A percentile compares a stretch with the other conserved stretches of the same genome.
These are phyloP conservation scores for Fusarium torreyae DNA, from an alignment of 2,329 filamentous ascomycete species.

Conservation along the genomic window DNA sequence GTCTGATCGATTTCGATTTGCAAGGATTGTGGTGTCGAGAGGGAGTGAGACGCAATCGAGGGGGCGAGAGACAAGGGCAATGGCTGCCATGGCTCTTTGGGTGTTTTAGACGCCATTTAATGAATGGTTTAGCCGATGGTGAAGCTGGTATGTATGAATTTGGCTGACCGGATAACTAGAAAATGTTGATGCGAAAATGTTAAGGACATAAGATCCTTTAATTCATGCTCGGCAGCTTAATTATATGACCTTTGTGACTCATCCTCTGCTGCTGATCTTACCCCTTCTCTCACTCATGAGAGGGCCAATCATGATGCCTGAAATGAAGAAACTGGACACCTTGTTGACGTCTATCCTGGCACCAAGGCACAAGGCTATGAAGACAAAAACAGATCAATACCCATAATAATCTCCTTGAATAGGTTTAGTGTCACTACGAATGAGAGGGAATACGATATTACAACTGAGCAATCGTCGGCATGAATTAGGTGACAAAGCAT, in stretches of 20 bases:
- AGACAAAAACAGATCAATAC: too few relatives aligned
- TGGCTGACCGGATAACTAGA: background rate
- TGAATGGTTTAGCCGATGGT: accelerated
- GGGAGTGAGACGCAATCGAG: constrained; percentile 1
- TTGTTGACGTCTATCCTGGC: too few relatives aligned
- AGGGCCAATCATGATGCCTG: too few relatives aligned
- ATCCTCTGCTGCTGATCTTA: background rate
- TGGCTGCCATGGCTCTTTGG: background rate
- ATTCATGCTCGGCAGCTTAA: too few relatives aligned
- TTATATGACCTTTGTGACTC: background rate
- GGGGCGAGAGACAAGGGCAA: background rate
- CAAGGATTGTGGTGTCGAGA: constrained; percentile 6
- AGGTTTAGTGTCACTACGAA: too few relatives aligned
- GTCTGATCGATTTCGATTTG: constrained; percentile 24
- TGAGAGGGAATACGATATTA: too few relatives aligned
- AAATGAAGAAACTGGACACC: too few relatives aligned
- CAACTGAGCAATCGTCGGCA: too few relatives aligned
- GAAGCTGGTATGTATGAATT: accelerated
- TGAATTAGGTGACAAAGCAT: too few relatives aligned
- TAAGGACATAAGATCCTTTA: background rate
- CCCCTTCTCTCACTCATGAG: too few relatives aligned
- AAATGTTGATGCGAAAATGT: background rate
- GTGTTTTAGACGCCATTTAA: background rate
- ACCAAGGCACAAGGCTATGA: too few relatives aligned
- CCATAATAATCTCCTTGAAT: too few relatives aligned